Evolutionary conservation across 495 filamentous ascomycete species (phyloP).

Genomic region (Penicillium ucsense): DNA sequence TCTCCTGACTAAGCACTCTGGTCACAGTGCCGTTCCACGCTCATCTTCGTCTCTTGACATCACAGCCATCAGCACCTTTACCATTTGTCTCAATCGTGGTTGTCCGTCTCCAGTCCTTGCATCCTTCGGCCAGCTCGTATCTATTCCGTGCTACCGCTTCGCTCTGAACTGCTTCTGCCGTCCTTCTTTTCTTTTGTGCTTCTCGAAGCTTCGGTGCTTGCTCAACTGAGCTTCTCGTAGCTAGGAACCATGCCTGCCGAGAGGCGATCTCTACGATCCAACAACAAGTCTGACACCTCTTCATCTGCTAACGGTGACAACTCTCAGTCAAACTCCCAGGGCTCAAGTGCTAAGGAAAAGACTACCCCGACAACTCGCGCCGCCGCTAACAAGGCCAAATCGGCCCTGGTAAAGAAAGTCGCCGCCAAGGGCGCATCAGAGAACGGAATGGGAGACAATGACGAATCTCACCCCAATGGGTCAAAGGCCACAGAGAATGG

Average conservation of each 20-base stretch:
- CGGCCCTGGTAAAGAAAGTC: slow-evolving; percentile 39
- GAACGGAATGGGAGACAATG: slow-evolving; percentile 41
- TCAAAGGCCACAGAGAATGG: slow-evolving; percentile 66
- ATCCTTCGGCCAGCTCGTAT: no score
- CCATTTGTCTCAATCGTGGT: no score
- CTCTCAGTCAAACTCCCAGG: slow-evolving; percentile 40
- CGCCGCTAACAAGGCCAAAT: slow-evolving; percentile 41
- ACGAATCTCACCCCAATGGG: slow-evolving; percentile 63
- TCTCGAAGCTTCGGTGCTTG: slow-evolving; percentile 24
- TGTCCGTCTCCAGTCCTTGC: no score
- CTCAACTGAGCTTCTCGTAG: slow-evolving; percentile 27
- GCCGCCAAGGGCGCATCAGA: slow-evolving; percentile 34
- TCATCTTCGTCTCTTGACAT: slow-evolving; percentile 38
- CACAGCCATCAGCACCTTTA: slow-evolving; percentile 18
- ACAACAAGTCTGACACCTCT: slow-evolving; percentile 44
- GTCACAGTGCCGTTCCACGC: slow-evolving; percentile 20
- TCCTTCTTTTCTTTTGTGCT: slow-evolving; percentile 16
- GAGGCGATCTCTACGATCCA: slow-evolving; percentile 48
- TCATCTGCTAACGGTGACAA: slow-evolving; percentile 51
- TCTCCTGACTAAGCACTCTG: slow-evolving; percentile 35
- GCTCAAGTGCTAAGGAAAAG: slow-evolving; percentile 41
- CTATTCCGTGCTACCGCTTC: no score
- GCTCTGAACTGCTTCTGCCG: no score
- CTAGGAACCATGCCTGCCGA: slow-evolving; percentile 45
- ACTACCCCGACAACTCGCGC: slow-evolving; percentile 33